Conservation (phyloP, 306 rosid species). For the Acacia crassicarpa region DNA sequence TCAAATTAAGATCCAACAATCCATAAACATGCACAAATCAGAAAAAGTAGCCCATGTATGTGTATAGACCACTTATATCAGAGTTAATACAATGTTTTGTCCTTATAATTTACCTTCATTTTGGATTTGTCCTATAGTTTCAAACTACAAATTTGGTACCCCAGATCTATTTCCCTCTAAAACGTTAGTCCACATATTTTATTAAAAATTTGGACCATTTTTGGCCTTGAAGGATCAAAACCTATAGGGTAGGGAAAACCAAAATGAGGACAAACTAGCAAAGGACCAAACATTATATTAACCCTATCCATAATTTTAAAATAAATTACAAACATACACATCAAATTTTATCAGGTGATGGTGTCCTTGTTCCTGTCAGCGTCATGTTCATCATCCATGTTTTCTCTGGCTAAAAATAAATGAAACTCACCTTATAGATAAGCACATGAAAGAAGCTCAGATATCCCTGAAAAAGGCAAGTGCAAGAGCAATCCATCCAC, state of each 20-base stretch:
- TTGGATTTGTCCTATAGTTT: too few species aligned
- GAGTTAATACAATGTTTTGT: too few species aligned
- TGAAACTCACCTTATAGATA: slow-evolving; percentile 71
- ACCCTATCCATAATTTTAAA: not conserved
- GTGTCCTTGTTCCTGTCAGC: not conserved
- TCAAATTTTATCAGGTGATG: not conserved
- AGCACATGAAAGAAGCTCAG: slow-evolving; percentile 78
- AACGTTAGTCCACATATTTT: too few species aligned
- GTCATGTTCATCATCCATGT: not conserved
- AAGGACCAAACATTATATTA: too few species aligned
- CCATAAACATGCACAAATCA: not conserved
- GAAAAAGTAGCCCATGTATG: not conserved
- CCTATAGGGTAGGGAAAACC: too few species aligned
- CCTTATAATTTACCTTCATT: too few species aligned
- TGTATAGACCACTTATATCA: not conserved
- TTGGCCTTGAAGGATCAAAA: too few species aligned
- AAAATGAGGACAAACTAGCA: too few species aligned
- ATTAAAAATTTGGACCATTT: too few species aligned
- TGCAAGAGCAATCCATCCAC: slow-evolving; percentile 90
- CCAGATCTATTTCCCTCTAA: too few species aligned
- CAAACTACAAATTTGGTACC: too few species aligned
- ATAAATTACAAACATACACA: not conserved
- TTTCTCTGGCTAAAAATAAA: not conserved
- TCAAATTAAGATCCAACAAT: not conserved
- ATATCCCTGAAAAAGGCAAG: slow-evolving; percentile 77